Evolutionary conservation across 2,329 filamentous ascomycete species (phyloP), one percentile per base, ranked within the genome.

Genomic region (Arthrobotrys megalospora): DNA sequence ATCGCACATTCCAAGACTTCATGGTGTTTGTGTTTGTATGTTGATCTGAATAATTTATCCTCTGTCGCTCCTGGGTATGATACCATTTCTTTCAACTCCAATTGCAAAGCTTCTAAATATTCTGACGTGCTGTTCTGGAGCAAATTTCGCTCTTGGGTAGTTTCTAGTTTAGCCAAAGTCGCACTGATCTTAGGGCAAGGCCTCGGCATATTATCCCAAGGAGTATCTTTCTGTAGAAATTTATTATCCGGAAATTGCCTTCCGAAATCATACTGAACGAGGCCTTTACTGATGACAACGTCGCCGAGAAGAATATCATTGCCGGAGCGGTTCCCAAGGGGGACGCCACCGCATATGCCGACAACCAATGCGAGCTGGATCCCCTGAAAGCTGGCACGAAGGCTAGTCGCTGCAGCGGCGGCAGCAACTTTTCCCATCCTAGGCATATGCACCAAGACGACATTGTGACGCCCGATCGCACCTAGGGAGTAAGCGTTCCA

Each of bases 271-370:
- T 81, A 83, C 38, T 84, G 82, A 12, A 83, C 28, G 1, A 84
- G 38, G 0, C 79, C 80, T 4, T 76, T 78, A 48, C 82, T 82
- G 36, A 84, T 81, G 16, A 83, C 55, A 1, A 85, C 83, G 50
- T 85, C 83, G 0, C 85, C 84, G 0, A 85, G 76, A 0, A 83
- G 28, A 0, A 82, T 66, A 36, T 82, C 80, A 0, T 45, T 1
- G 38, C 50, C 1, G 2, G 24, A 28, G 2, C 24, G 2, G 24
- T 28, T 28, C 24, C 24, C 24, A 28, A 28, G 24, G 0, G 85
- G 85, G 4, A 84, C 81, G 8, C 84, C 85, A 0, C 85, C 86
- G 52, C 85, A 86, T 1, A 86, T 82, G 0, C 86, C 86, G 2
- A 84, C 83, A 0, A 86, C 53, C 0, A 87, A 34, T 0, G 78